phyloP scores from a whole-genome alignment of 2,329 filamentous ascomycete genomes.

The Neopestalotiopsis sp. region DNA sequence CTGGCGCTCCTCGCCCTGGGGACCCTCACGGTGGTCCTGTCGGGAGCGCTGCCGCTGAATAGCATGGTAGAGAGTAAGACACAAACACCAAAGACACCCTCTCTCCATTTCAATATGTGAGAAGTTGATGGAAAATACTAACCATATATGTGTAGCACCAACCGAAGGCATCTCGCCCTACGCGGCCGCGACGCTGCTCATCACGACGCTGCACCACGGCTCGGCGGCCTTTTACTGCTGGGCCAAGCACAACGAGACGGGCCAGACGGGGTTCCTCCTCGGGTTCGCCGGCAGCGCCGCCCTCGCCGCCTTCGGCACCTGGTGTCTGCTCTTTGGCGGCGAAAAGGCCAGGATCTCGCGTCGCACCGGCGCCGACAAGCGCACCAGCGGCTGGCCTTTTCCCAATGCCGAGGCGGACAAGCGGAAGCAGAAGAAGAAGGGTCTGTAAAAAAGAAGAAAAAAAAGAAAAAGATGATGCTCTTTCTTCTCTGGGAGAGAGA shows the following conservation, averaged over 20 bases:
- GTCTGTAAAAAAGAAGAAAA: background rate
- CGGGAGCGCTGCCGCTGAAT: slow-evolving; percentile 71
- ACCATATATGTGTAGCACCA: background rate
- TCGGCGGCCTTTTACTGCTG: slow-evolving; percentile 70
- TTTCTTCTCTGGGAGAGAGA: no score
- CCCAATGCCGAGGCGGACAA: slow-evolving; percentile 39
- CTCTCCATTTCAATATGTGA: no score
- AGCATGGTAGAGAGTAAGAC: slow-evolving; percentile 47
- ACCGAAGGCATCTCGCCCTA: slow-evolving; percentile 57
- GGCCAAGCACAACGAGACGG: slow-evolving; percentile 63
- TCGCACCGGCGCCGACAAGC: slow-evolving; percentile 46
- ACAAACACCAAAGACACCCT: no score
- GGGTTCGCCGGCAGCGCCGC: slow-evolving; percentile 61
- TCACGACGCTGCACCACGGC: slow-evolving; percentile 71
- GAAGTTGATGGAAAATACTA: no score
- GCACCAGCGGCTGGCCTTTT: slow-evolving; percentile 46
- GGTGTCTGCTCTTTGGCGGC: slow-evolving; percentile 55
- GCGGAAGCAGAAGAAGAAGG: slow-evolving; percentile 28
- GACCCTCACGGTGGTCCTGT: slow-evolving; percentile 68
- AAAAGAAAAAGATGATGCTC: no score
- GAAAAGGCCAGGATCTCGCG: slow-evolving; percentile 40
- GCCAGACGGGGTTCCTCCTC: slow-evolving; percentile 63
- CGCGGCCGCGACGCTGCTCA: slow-evolving; percentile 67
- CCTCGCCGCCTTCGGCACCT: slow-evolving; percentile 67
- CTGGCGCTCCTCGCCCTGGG: slow-evolving; percentile 70